A percentile compares a stretch with the other conserved stretches of the same genome.
Conservation (phyloP, 495 filamentous ascomycete species). For the Penicillium steckii region DNA sequence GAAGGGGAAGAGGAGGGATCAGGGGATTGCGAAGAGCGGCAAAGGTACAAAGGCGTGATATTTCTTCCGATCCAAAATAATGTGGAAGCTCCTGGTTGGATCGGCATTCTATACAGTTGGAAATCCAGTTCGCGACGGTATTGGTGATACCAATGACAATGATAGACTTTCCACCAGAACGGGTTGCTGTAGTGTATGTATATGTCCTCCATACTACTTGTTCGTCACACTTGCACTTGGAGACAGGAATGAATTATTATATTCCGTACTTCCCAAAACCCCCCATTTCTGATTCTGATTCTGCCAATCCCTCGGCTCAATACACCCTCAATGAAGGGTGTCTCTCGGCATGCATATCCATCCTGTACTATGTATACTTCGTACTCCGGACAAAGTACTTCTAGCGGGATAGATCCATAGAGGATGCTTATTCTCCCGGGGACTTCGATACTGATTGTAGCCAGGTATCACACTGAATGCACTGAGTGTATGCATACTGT, state of each 20-base stretch:
- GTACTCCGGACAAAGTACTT: no score
- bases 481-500: no score
- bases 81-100: neutral
- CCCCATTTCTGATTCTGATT: no score
- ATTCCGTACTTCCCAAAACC: no score
- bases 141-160: conserved; percentile 12
- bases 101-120: conserved; percentile 6
- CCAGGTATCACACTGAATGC: no score
- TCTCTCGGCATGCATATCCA: neutral
- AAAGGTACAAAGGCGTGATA: neutral
- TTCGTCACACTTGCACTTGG: conserved; percentile 2
- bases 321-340: neutral
- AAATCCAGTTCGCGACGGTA: conserved; percentile 13
- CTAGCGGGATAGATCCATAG: no score
- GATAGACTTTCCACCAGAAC: neutral
- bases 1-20: neutral
- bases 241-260: no score
- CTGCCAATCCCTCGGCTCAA: neutral
- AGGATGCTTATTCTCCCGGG: conserved; percentile 12
- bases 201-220: no score
- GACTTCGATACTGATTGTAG: neutral
- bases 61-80: neutral
- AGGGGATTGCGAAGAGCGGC: neutral
- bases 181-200: conserved; percentile 9
- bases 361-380: no score